Evolutionary conservation across 495 filamentous ascomycete genomes (phyloP).

Genomic region (Rostrohypoxylon terebratum): DNA sequence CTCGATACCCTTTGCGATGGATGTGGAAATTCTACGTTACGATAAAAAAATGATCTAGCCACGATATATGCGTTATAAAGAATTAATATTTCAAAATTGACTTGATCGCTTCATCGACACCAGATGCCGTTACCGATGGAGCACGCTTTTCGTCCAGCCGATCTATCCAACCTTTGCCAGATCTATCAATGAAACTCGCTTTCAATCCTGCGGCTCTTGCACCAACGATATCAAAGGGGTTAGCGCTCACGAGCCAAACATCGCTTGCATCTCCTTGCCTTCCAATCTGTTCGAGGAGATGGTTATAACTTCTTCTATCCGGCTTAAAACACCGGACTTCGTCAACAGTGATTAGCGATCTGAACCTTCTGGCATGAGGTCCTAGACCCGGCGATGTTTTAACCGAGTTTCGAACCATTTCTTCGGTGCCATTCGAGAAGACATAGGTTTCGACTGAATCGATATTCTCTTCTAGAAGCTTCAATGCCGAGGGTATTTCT

Average conservation of each 20-base stretch:
- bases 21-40: conserved; percentile 20
- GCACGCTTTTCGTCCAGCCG: conserved; percentile 48
- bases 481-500: conserved; percentile 69
- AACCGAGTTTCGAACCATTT: conserved; percentile 73
- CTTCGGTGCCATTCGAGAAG: conserved; percentile 79
- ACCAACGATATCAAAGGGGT: conserved; percentile 84
- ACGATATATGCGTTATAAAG: conserved; percentile 11
- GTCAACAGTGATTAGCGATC: conserved; percentile 71
- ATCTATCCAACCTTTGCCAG: conserved; percentile 65
- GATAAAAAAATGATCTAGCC: conserved; percentile 28
- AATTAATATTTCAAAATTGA: conserved; percentile 50
- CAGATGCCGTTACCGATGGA: conserved; percentile 60
- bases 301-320: conserved; percentile 69
- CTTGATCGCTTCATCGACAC: conserved; percentile 63
- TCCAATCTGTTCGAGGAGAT: conserved; percentile 67
- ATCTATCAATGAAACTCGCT: conserved; percentile 77
- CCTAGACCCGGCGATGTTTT: conserved; percentile 66
- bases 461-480: conserved; percentile 53
- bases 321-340: conserved; percentile 75
- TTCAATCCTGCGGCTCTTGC: conserved; percentile 65
- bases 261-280: conserved; percentile 60
- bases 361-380: conserved; percentile 59
- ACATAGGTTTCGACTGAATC: conserved; percentile 65
- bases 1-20: conserved; percentile 26
- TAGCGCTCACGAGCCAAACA: conserved; percentile 80